Conservation (phyloP, 768 basidiomycete genomes). For the Lentinula lateritia region DNA sequence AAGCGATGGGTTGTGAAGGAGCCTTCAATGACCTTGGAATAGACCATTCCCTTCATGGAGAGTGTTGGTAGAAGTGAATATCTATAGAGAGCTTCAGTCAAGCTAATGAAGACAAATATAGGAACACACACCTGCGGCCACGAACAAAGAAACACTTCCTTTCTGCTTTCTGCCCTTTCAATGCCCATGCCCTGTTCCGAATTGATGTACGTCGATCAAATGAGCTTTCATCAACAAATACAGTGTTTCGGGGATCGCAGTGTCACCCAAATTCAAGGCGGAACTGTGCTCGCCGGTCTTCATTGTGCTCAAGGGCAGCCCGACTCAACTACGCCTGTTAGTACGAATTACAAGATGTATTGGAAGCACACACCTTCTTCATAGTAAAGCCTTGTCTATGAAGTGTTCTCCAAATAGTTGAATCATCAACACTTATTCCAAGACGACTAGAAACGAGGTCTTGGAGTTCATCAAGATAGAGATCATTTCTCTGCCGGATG, state of each 20-base stretch:
- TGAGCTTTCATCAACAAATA: constrained; percentile 5
- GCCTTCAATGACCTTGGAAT: constrained; percentile 16
- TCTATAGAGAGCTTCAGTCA: background rate
- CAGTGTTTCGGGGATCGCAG: background rate
- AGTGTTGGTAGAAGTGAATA: constrained; percentile 28
- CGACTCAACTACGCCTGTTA: constrained; percentile 7
- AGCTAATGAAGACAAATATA: background rate
- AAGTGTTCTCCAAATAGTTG: constrained; percentile 20
- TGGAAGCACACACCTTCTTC: constrained; percentile 18
- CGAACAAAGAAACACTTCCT: constrained; percentile 1
- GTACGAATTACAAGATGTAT: constrained; percentile 6
- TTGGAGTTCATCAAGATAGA: constrained; percentile 18
- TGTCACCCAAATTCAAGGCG: constrained; percentile 1
- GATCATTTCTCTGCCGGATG: too few relatives aligned
- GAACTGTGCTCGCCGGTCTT: constrained; percentile 9
- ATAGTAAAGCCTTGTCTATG: constrained; percentile 16
- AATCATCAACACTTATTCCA: constrained; percentile 13
- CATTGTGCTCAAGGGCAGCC: constrained; percentile 15
- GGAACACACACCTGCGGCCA: background rate
- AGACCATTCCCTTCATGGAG: constrained; percentile 11
- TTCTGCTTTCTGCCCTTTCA: background rate
- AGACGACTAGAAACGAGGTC: constrained; percentile 12
- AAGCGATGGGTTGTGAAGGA: constrained; percentile 19
- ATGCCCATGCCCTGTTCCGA: background rate
- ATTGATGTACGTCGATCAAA: background rate